Percentiles rank a stretch among this genome's conserved stretches.
Conservation (phyloP, 805 yeast species). For the Spathaspora hagerdaliae region DNA sequence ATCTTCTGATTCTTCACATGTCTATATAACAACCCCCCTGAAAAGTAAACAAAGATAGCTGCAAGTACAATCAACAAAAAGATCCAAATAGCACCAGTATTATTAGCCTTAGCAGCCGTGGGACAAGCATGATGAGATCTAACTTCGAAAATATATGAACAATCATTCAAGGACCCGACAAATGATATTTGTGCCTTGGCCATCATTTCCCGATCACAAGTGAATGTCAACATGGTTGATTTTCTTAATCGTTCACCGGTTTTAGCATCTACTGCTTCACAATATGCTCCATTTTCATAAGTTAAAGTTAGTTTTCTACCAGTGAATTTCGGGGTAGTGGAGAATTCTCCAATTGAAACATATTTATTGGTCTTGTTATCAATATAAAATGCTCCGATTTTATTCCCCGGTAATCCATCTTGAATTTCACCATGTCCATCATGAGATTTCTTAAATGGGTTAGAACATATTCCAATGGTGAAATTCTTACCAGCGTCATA, state of each 20-base stretch:
- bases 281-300: slow-evolving; percentile 65
- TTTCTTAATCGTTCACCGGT: slow-evolving; percentile 49
- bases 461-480: slow-evolving; percentile 47
- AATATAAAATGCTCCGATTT: slow-evolving; percentile 41
- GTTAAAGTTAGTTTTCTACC: slow-evolving; percentile 70
- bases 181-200: slow-evolving; percentile 62
- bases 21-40: slow-evolving; percentile 35
- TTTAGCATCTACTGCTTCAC: slow-evolving; percentile 36
- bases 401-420: slow-evolving; percentile 38
- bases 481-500: slow-evolving; percentile 68
- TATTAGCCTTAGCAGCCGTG: slow-evolving; percentile 61
- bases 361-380: slow-evolving; percentile 31
- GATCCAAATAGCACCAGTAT: slow-evolving; percentile 53
- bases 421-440: slow-evolving; percentile 32
- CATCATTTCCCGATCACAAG: slow-evolving; percentile 74
- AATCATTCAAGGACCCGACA: slow-evolving; percentile 69
- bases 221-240: slow-evolving; percentile 65
- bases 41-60: slow-evolving; percentile 33
- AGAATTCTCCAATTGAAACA: slow-evolving; percentile 52
- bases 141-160: slow-evolving; percentile 81
- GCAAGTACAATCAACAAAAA: slow-evolving; percentile 31
- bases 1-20: slow-evolving; percentile 11
- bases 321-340: slow-evolving; percentile 59
- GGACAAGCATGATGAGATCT: slow-evolving; percentile 86
- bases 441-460: slow-evolving; percentile 42